Conservation (phyloP, 2,329 filamentous ascomycete species). For the Cytospora paraplurivora region DNA sequence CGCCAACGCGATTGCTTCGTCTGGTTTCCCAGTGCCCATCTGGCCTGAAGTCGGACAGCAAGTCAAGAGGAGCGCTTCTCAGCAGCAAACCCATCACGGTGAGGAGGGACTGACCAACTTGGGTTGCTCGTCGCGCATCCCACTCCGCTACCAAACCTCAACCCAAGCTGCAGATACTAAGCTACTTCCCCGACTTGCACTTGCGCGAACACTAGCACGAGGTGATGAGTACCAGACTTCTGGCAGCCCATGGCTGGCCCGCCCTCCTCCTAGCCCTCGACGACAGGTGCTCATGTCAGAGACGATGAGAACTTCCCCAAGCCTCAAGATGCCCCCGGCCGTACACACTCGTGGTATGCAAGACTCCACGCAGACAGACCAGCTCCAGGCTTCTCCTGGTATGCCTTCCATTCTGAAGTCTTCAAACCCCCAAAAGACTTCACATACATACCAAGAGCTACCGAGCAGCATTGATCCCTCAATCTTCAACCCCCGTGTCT, state of each 20-base stretch:
- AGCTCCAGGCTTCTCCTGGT: no score
- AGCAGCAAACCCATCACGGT: background rate
- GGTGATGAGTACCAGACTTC: background rate
- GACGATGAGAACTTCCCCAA: no score
- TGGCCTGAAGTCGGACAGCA: slow-evolving; percentile 16
- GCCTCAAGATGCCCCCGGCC: no score
- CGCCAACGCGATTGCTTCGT: background rate
- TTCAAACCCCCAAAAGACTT: background rate
- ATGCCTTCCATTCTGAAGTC: background rate
- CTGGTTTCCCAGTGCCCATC: slow-evolving; percentile 1
- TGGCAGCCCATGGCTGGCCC: background rate
- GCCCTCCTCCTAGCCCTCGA: background rate
- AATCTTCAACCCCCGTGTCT: slow-evolving; percentile 10
- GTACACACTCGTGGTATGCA: no score
- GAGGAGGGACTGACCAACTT: background rate
- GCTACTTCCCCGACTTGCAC: background rate
- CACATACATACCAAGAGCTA: background rate
- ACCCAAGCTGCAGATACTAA: background rate
- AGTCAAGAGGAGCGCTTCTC: slow-evolving; percentile 9
- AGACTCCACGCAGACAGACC: no score
- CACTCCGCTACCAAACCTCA: slow-evolving; percentile 9
- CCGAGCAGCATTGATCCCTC: background rate
- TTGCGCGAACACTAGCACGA: no score
- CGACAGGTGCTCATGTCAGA: background rate
- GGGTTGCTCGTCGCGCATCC: background rate